Conservation (phyloP, 2,329 filamentous ascomycete species). For the Grosmannia clavigera region DNA sequence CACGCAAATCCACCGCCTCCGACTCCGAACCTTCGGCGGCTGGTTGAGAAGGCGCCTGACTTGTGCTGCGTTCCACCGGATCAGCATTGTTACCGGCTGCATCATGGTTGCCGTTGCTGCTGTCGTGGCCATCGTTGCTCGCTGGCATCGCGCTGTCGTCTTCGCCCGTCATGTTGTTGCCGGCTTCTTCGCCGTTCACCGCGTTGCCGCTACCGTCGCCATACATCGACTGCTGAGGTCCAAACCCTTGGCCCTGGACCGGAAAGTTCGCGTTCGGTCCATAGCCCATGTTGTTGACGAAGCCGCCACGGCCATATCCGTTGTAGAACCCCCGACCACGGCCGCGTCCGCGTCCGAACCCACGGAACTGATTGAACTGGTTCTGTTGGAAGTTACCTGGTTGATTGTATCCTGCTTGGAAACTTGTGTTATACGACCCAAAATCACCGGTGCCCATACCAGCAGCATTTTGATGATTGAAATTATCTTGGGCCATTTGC, state of each 20-base stretch:
- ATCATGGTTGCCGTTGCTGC: background rate
- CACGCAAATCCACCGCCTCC: background rate
- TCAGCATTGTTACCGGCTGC: constrained; percentile 17
- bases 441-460: constrained; percentile 71
- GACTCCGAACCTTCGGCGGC: background rate
- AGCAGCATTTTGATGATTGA: constrained; percentile 73
- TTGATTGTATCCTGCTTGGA: constrained; percentile 66
- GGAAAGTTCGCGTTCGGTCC: background rate
- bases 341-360: constrained; percentile 54
- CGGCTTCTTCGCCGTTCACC: background rate
- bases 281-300: constrained; percentile 10
- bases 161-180: background rate
- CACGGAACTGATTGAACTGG: constrained; percentile 67
- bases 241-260: constrained; percentile 1
- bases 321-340: constrained; percentile 50
- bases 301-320: constrained; percentile 44
- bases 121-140: constrained; percentile 1
- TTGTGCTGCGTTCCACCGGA: background rate
- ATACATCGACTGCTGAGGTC: background rate
- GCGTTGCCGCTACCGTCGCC: background rate
- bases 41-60: too few species aligned
- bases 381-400: constrained; percentile 74
- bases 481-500: constrained; percentile 82
- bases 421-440: constrained; percentile 67
- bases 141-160: background rate